phyloP scores from a whole-genome alignment of 768 basidiomycete genomes.

The Lentinula lateritia region DNA sequence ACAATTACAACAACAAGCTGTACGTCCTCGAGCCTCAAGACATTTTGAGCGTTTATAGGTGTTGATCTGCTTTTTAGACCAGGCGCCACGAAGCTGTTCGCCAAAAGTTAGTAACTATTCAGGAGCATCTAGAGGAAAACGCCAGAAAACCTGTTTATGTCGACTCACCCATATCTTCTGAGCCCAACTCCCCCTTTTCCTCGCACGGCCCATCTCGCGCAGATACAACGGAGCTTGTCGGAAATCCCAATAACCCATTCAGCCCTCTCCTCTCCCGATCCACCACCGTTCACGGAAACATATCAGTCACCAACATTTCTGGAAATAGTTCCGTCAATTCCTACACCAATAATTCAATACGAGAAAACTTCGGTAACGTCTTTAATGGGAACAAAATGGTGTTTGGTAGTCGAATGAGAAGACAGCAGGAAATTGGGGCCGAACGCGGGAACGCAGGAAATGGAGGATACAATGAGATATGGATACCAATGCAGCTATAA shows the following conservation, averaged over 20 bases:
- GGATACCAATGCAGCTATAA: too few species aligned
- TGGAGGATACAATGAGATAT: too few species aligned
- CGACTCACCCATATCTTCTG: neutral
- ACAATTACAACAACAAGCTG: neutral
- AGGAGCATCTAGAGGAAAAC: neutral
- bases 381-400: neutral
- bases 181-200: neutral
- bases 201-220: neutral
- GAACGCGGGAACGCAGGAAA: too few species aligned
- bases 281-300: neutral
- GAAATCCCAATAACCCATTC: neutral
- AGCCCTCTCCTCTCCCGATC: neutral
- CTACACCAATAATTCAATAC: neutral
- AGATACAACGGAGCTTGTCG: neutral
- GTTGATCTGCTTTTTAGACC: too few species aligned
- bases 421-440: too few species aligned
- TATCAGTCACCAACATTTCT: neutral
- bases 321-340: neutral
- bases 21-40: too few species aligned
- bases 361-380: neutral
- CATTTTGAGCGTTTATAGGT: too few species aligned
- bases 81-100: neutral
- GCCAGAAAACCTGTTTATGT: neutral
- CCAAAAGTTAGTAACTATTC: neutral
- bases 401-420: too few species aligned